A percentile compares a stretch with the other conserved stretches of the same genome.
Evolutionary conservation across 169 alveolate species (phyloP).

Genomic region (Besnoitia besnoiti): DNA sequence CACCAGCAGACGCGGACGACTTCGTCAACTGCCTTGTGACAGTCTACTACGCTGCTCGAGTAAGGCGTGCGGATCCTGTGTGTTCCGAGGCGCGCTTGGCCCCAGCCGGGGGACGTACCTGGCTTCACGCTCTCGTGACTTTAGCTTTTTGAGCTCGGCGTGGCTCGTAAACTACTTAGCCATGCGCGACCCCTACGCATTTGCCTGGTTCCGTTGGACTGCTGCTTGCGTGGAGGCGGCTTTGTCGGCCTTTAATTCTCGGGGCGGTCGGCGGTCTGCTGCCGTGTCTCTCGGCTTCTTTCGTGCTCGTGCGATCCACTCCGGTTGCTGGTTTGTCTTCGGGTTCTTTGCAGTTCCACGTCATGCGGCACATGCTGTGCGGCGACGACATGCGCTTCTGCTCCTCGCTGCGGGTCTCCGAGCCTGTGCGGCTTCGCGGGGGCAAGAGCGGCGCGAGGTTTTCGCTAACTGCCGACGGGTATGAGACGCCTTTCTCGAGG

Average conservation of each 20-base stretch:
- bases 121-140: no score
- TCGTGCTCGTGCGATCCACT: background rate
- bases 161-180: no score
- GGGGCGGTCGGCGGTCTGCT: no score
- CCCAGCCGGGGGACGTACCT: no score
- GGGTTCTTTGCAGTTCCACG: background rate
- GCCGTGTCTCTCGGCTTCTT: no score
- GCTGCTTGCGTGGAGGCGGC: no score
- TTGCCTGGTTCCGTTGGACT: no score
- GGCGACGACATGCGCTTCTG: constrained; percentile 26
- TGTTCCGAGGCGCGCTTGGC: no score
- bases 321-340: background rate
- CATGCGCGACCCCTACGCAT: no score
- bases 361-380: background rate
- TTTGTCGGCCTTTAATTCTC: no score
- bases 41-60: background rate
- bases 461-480: constrained; percentile 7
- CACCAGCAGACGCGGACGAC: background rate
- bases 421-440: constrained; percentile 22
- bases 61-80: background rate
- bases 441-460: constrained; percentile 39
- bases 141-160: no score
- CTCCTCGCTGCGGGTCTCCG: background rate
- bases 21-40: background rate
- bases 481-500: no score